These are phyloP conservation scores for Excoecaria cochinchinensis DNA, from an alignment of 345 rosid genomes.

Conservation along the genomic window DNA sequence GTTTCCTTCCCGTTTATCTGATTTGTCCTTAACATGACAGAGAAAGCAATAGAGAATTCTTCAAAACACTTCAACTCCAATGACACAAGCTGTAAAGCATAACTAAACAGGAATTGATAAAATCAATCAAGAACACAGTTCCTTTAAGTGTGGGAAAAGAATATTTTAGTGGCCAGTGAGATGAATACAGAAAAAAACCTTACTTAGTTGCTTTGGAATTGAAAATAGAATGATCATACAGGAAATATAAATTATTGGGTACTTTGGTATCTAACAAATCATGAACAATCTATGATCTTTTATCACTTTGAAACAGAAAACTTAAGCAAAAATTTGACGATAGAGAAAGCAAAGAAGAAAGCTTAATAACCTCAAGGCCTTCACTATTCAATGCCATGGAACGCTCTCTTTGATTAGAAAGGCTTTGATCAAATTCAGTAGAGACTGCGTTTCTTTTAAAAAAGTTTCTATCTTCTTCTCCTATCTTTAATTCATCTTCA, in stretches of 20 bases:
- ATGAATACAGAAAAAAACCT: too few relatives aligned
- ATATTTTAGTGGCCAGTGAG: too few relatives aligned
- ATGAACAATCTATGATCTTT: neutral
- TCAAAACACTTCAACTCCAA: neutral
- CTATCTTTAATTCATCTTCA: slow-evolving; percentile 46
- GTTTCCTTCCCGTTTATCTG: neutral
- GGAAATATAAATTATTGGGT: neutral
- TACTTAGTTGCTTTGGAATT: neutral
- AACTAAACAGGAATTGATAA: neutral
- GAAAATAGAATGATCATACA: neutral
- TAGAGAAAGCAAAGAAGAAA: neutral
- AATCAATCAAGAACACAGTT: neutral
- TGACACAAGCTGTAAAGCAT: neutral
- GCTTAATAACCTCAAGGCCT: slow-evolving; percentile 80
- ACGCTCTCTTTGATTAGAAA: slow-evolving; percentile 76
- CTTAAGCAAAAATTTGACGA: neutral
- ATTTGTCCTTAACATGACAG: neutral
- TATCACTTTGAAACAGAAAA: neutral
- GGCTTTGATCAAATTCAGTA: slow-evolving; percentile 52
- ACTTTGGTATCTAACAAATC: too few relatives aligned
- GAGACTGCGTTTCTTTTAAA: slow-evolving; percentile 63
- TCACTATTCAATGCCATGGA: slow-evolving; percentile 92
- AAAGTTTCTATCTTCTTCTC: slow-evolving; percentile 46
- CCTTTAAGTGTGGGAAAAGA: neutral
- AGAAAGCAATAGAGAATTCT: neutral